Evolutionary conservation across 306 rosid genomes (phyloP), one percentile per base, ranked within the genome.

Genomic region (Quercus dentata): DNA sequence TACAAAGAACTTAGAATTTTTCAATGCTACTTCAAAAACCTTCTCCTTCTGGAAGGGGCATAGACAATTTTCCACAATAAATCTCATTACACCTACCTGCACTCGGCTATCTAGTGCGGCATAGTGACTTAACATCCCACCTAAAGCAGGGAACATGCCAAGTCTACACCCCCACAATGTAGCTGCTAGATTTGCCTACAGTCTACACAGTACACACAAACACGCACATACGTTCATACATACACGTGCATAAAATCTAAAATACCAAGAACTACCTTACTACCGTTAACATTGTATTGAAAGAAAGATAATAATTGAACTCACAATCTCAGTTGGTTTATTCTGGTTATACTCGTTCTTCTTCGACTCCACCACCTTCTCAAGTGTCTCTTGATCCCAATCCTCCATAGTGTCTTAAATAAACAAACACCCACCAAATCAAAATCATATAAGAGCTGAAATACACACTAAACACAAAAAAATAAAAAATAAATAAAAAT

Each of bases 321-420:
- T 9, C 88, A 93, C 99, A 65, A 96, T 91, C 73, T 96, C 99
- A n/a, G 99, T 96, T 15, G 97, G 94, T 85, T 96, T 96, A 71
- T 96, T 93, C 87, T 84, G 99, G 76, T 91, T 88, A 75, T 90
- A 96, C 62, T 96, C 94, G 0, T 5, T 88, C 85, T 93, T 87
- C 88, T 96, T 96, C 5, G 97, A 93, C 83, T 93, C 97, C 52
- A 96, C 91, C 64, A 90, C 99, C 88, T 93, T 91, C 88, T 96
- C 99, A 89, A 96, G 80, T 3, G 84, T 93, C 87, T 88, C 97
- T 87, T 90, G 97, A 91, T 96, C 99, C 98, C 99, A 96, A 35
- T 96, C 99, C 88, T 91, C 98, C 99, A 96, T 96, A 0, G 99
- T 90, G 5, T 91, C 99, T 91, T 71, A 7, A 46, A 21, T 46